phyloP scores from a whole-genome alignment of 1,284 basidiomycete genomes.

The Gastroboletus turbinatus region DNA sequence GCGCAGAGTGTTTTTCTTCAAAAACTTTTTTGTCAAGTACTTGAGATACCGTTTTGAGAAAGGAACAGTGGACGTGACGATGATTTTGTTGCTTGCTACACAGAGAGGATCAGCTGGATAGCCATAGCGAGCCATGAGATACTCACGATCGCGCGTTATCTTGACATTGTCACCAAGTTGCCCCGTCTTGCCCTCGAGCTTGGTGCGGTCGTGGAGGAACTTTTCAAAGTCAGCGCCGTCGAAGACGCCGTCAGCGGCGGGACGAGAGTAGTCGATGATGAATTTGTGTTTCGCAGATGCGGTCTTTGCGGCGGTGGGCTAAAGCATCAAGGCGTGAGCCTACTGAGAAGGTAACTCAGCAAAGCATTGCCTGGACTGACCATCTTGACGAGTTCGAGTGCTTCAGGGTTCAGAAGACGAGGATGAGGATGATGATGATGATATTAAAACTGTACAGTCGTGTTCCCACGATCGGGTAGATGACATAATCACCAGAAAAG shows the following conservation, averaged over 20 bases:
- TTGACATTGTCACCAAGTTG: constrained; percentile 87
- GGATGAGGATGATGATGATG: constrained; percentile 9
- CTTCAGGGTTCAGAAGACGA: background rate
- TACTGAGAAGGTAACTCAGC: constrained; percentile 92
- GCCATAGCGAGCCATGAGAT: background rate
- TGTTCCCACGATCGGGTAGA: constrained; percentile 16
- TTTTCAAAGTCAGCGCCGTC: constrained; percentile 91
- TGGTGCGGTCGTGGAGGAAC: constrained; percentile 93
- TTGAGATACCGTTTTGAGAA: constrained; percentile 93
- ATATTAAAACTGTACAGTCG: constrained; percentile 44
- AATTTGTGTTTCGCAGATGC: constrained; percentile 83
- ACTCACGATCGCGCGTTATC: constrained; percentile 78
- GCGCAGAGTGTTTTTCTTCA: constrained; percentile 86
- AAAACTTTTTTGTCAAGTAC: constrained; percentile 94
- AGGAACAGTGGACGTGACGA: constrained; percentile 77
- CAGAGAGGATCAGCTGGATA: constrained; percentile 1
- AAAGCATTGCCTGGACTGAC: constrained; percentile 77
- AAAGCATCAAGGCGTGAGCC: constrained; percentile 59
- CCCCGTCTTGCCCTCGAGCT: constrained; percentile 80
- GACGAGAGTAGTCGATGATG: constrained; percentile 92
- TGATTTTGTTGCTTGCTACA: constrained; percentile 72
- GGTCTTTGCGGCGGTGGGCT: constrained; percentile 72
- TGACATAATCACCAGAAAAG: constrained; percentile 20
- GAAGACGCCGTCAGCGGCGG: constrained; percentile 88
- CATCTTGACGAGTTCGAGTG: constrained; percentile 47